Percentiles rank a stretch among this genome's conserved stretches.
These are phyloP conservation scores for Colletotrichum karsti DNA, from an alignment of 2,329 filamentous ascomycete genomes.

Conservation along the genomic window DNA sequence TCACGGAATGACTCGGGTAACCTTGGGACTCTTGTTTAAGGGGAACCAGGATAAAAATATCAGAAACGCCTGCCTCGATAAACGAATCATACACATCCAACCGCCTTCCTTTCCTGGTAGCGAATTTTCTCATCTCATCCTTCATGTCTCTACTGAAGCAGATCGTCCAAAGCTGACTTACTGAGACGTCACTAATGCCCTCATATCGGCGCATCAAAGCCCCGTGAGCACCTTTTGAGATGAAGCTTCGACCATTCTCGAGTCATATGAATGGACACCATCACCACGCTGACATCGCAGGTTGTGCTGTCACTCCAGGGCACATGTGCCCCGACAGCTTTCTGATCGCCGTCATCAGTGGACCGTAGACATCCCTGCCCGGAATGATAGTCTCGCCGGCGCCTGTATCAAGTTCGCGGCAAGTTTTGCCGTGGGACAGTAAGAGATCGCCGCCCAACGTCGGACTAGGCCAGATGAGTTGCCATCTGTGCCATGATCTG, in stretches of 20 bases:
- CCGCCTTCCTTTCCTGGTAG: background rate
- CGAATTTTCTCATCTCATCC: background rate
- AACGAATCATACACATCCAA: background rate
- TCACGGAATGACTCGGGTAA: conserved; percentile 11
- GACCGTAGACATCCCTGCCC: background rate
- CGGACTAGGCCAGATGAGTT: background rate
- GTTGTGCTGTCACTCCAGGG: background rate
- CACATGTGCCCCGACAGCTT: background rate
- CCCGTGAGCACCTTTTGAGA: background rate
- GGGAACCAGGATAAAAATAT: background rate
- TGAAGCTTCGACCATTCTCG: background rate
- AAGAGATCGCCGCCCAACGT: background rate
- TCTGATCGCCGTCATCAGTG: background rate
- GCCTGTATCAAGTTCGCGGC: conserved; percentile 14
- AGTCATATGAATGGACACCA: background rate
- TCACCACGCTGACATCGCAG: background rate
- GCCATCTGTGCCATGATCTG: background rate
- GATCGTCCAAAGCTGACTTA: background rate
- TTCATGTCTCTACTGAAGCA: background rate
- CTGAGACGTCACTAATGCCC: background rate
- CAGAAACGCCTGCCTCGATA: background rate
- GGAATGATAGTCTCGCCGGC: background rate
- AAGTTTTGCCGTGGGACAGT: conserved; percentile 11
- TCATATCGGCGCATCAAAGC: background rate
- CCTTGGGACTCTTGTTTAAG: background rate